These are phyloP conservation scores for Trametes cinnabarina DNA, from an alignment of 768 basidiomycete genomes.

Conservation along the genomic window DNA sequence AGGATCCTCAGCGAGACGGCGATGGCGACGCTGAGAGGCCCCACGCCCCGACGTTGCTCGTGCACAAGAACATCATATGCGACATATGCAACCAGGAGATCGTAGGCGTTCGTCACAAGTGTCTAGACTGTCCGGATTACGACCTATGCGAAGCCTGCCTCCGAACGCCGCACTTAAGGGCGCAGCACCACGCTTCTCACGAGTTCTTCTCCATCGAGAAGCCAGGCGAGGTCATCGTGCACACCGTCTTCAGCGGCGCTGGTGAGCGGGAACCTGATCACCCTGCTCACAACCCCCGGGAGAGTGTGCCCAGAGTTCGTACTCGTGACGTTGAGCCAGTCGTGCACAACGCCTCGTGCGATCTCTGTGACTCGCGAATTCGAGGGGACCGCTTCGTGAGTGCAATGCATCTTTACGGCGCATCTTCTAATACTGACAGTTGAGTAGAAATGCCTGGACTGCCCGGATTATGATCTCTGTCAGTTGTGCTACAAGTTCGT, in stretches of 20 bases:
- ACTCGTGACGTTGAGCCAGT: conserved; percentile 24
- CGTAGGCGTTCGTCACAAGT: conserved; percentile 73
- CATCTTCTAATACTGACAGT: too few relatives aligned
- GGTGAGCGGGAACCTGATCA: conserved; percentile 28
- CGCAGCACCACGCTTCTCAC: conserved; percentile 48
- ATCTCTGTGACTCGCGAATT: conserved; percentile 74
- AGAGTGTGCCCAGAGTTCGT: neutral
- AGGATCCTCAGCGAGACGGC: neutral
- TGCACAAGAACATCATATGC: conserved; percentile 60
- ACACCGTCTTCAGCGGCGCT: conserved; percentile 51
- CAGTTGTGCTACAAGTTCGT: conserved; percentile 60
- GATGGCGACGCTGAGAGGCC: neutral
- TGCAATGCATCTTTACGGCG: neutral
- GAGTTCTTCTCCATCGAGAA: conserved; percentile 68
- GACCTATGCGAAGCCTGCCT: conserved; percentile 26
- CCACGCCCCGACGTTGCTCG: conserved; percentile 4
- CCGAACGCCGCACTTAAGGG: conserved; percentile 9
- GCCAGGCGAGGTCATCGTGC: conserved; percentile 64
- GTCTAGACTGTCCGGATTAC: conserved; percentile 62
- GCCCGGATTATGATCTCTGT: conserved; percentile 87
- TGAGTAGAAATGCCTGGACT: conserved; percentile 69
- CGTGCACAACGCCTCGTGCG: conserved; percentile 68
- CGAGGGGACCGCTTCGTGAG: conserved; percentile 66
- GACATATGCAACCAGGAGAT: conserved; percentile 59
- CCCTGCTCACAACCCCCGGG: neutral